Percentiles rank a stretch among this genome's conserved stretches.
Conservation (phyloP, 257 asterid genomes). For the Solanum commersonii region DNA sequence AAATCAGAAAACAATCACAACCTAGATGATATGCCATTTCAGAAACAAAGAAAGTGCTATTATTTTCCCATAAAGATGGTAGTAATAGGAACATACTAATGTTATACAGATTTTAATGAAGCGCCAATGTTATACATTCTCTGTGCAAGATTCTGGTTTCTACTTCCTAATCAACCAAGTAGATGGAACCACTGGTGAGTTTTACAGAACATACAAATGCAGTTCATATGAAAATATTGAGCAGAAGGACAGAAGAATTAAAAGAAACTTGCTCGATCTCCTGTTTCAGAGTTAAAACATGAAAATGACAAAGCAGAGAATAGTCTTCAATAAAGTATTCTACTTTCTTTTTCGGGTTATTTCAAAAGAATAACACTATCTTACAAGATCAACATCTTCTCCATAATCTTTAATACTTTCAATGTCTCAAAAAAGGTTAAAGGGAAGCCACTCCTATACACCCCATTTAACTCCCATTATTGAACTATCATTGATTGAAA, state of each 20-base stretch:
- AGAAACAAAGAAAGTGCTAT: background rate
- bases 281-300: background rate
- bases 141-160: background rate
- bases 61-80: background rate
- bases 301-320: background rate
- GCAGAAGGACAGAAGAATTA: background rate
- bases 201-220: background rate
- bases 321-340: background rate
- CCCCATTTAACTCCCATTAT: background rate
- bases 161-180: background rate
- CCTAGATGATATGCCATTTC: background rate
- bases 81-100: background rate
- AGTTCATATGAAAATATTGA: background rate
- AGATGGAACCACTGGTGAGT: background rate
- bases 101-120: background rate
- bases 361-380: background rate
- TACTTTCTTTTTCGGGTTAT: background rate
- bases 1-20: background rate
- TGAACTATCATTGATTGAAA: too few species aligned
- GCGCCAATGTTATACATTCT: background rate
- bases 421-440: background rate
- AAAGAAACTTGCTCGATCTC: background rate
- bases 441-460: background rate
- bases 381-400: background rate
- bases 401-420: background rate